Evolutionary conservation across 306 rosid genomes (phyloP), one percentile per base, ranked within the genome.

Genomic region (Pueraria montana): DNA sequence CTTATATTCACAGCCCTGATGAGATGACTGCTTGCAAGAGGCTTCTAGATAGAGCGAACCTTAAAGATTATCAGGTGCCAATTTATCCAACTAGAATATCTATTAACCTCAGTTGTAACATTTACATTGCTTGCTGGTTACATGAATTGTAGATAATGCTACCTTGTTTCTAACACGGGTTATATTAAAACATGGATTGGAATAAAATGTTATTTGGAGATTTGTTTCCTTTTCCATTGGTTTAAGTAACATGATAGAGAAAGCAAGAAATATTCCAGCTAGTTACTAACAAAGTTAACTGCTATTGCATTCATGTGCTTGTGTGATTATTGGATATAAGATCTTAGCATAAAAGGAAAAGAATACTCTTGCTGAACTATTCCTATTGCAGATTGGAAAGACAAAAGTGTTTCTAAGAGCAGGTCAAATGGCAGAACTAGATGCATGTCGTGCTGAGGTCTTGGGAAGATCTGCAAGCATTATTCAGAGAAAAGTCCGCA

Each of bases 361-460:
- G 34, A 62, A 17, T 16, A 38, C 21, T 66, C 76, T 45, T 80
- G 59, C 56, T 56, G 66, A 64, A 81, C 11, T 38, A 42, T 79
- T 81, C 65, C 2, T 12, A 50, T 88, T 88, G 86, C 90, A 96
- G 99, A 84, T 96, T 79, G 99, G 99, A 83, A 91, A 94, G 85
- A 92, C 96, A 21, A 96, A 96, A 87, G 96, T 96, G 82, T 96
- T 96, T 87, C 91, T 96, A 48, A 91, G 99, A 87, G 99, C 96
- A 72, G 98, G 99, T 86, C 99, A 96, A 84, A 96, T 96, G 99
- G 98, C 99, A 92, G 94, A 94, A 80, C 84, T 96, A 77, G 99
- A 96, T 92, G 94, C 84, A 71, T 88, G 53, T 68, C 92, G 98
- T 76, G 89, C 88, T 55, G 97, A 88, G 91, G 94, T 94, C 80